Percentiles rank a stretch among this genome's conserved stretches.
These are phyloP conservation scores for Saturnispora bothae DNA, from an alignment of 805 yeast species.

Conservation along the genomic window DNA sequence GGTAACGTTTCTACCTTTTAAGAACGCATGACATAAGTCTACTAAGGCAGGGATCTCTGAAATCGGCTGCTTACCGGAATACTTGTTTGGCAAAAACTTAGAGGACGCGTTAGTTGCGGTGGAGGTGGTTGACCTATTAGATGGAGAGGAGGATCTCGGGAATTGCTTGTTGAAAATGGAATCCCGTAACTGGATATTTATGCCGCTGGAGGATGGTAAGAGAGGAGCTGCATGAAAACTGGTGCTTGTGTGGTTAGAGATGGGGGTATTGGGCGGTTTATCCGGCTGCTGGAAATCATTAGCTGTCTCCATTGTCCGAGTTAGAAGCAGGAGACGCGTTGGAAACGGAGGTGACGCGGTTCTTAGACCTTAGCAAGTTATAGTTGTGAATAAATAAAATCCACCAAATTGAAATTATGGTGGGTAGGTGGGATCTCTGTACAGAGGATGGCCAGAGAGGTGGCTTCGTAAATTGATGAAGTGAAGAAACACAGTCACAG, in stretches of 20 bases:
- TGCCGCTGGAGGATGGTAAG: too few relatives aligned
- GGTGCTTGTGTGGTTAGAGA: not conserved
- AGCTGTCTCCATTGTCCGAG: too few relatives aligned
- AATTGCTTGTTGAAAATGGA: not conserved
- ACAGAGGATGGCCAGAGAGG: too few relatives aligned
- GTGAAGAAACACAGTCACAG: too few relatives aligned
- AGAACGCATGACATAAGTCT: conserved; percentile 42
- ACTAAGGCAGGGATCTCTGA: conserved; percentile 39
- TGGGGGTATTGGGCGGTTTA: not conserved
- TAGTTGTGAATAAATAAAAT: too few relatives aligned
- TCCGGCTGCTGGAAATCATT: too few relatives aligned
- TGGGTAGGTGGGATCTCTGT: too few relatives aligned
- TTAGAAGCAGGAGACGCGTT: too few relatives aligned
- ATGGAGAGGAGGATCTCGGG: conserved; percentile 8
- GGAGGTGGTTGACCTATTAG: conserved; percentile 7
- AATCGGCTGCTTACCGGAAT: conserved; percentile 33
- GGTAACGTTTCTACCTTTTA: conserved; percentile 53
- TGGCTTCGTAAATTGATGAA: too few relatives aligned
- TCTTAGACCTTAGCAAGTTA: too few relatives aligned
- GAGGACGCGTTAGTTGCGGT: conserved; percentile 12
- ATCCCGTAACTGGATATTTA: not conserved
- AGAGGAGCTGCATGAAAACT: not conserved
- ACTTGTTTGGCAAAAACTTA: conserved; percentile 18
- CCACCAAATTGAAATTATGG: too few relatives aligned
- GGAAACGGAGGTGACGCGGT: too few relatives aligned